Evolutionary conservation across 352 stramenopile genomes (phyloP).

Genomic region (Pythium scleroteichum): DNA sequence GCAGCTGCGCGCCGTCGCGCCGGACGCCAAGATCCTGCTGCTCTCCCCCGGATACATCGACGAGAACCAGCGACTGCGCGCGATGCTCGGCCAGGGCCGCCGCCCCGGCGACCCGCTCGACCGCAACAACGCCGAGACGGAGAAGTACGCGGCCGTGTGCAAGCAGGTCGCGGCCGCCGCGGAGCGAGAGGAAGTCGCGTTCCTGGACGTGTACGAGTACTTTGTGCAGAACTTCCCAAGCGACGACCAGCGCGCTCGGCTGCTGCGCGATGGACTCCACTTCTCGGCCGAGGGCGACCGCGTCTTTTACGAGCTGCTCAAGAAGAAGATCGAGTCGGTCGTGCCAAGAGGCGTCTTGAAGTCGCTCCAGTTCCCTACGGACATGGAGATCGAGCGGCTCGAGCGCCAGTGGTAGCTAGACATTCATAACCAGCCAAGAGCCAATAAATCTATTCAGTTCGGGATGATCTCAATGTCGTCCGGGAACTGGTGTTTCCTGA

Average conservation of each 20-base stretch:
- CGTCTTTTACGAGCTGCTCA: slow-evolving; percentile 16
- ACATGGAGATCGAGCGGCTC: slow-evolving; percentile 1
- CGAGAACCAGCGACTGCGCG: slow-evolving; percentile 3
- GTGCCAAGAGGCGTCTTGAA: background rate
- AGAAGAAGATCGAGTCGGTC: slow-evolving; percentile 7
- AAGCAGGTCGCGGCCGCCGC: background rate
- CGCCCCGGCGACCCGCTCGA: slow-evolving; percentile 6
- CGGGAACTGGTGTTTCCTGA: background rate
- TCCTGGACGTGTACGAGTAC: slow-evolving; percentile 10
- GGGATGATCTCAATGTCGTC: slow-evolving; percentile 4
- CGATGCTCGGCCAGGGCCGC: slow-evolving; percentile 1
- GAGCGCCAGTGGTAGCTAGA: background rate
- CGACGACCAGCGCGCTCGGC: slow-evolving; percentile 1
- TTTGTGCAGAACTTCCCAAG: slow-evolving; percentile 10
- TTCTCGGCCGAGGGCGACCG: slow-evolving; percentile 8
- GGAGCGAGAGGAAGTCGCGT: slow-evolving; percentile 2
- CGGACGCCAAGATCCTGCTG: slow-evolving; percentile 9
- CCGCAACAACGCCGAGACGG: slow-evolving; percentile 10
- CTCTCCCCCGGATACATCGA: slow-evolving; percentile 16
- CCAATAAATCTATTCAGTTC: no score
- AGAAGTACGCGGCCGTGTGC: slow-evolving; percentile 9
- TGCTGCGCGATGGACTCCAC: slow-evolving; percentile 10
- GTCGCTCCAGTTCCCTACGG: slow-evolving; percentile 2
- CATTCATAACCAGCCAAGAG: background rate
- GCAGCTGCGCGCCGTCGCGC: slow-evolving; percentile 23